Conservation (phyloP, 1,284 basidiomycete species). For the Puccinia polysora region DNA sequence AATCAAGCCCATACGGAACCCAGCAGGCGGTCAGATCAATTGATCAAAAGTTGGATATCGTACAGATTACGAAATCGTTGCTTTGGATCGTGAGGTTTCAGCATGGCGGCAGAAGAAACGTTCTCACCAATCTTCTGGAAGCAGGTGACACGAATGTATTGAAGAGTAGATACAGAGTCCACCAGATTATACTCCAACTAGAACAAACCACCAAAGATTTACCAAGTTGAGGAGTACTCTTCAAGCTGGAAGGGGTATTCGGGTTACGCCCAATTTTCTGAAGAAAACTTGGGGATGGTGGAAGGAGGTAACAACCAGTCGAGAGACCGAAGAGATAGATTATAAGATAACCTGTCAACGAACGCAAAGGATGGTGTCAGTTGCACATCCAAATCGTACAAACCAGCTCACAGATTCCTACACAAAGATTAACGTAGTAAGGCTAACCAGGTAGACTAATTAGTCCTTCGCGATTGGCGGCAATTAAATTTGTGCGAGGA, state of each 20-base stretch:
- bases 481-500: slow-evolving; percentile 63
- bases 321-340: slow-evolving; percentile 82
- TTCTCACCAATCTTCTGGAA: slow-evolving; percentile 69
- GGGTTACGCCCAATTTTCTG: slow-evolving; percentile 9
- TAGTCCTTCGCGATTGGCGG: slow-evolving; percentile 88
- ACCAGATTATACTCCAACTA: slow-evolving; percentile 73
- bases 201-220: slow-evolving; percentile 71
- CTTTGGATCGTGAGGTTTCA: not conserved
- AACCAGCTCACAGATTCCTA: too few species aligned
- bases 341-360: slow-evolving; percentile 75
- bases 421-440: too few species aligned
- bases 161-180: slow-evolving; percentile 61
- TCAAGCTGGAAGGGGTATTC: slow-evolving; percentile 18
- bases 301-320: slow-evolving; percentile 73
- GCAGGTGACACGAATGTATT: slow-evolving; percentile 54
- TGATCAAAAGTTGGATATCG: too few species aligned
- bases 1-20: too few species aligned
- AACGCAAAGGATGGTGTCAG: too few species aligned
- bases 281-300: slow-evolving; percentile 68
- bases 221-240: slow-evolving; percentile 51
- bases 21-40: too few species aligned
- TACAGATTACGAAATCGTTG: too few species aligned
- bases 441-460: slow-evolving; percentile 67
- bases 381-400: too few species aligned
- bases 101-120: not conserved